A percentile compares a stretch with the other conserved stretches of the same genome.
Evolutionary conservation across 2,329 filamentous ascomycete species (phyloP).

Genomic region (Stemphylium beticola): DNA sequence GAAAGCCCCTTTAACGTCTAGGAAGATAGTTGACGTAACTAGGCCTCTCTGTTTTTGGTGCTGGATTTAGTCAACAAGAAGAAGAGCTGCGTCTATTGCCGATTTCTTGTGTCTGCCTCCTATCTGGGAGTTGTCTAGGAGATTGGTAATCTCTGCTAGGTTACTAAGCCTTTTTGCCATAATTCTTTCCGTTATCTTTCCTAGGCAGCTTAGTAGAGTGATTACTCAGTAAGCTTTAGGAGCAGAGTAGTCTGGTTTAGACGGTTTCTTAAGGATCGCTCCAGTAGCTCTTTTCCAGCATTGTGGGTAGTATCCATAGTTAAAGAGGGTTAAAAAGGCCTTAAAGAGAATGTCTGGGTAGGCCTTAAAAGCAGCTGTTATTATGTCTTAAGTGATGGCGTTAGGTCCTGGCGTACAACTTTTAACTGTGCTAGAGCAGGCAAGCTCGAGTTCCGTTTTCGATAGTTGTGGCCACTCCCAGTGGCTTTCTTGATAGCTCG

Average conservation of each 20-base stretch:
- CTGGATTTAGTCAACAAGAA: not conserved
- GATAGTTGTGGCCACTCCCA: not conserved
- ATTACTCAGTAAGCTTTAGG: not conserved
- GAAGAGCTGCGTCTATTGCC: not conserved
- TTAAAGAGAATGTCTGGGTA: not conserved
- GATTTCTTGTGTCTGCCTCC: not conserved
- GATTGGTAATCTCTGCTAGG: not conserved
- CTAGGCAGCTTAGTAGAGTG: not conserved
- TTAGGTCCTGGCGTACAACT: not conserved
- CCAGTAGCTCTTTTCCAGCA: not conserved
- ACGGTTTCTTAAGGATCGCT: not conserved
- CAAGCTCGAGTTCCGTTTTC: not conserved
- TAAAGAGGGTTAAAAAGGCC: not conserved
- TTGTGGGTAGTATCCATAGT: not conserved
- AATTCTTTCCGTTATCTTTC: not conserved
- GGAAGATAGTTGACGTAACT: not conserved
- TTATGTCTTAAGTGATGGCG: not conserved
- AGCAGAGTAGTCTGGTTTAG: not conserved
- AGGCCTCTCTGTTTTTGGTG: not conserved
- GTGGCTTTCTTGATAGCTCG: not conserved
- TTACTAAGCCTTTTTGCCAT: not conserved
- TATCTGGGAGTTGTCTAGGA: not conserved
- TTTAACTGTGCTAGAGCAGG: not conserved
- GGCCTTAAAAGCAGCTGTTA: not conserved
- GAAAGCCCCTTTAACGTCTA: not conserved